Evolutionary conservation across 129 eudicot genomes (phyloP).

Genomic region (Centaurea solstitialis): DNA sequence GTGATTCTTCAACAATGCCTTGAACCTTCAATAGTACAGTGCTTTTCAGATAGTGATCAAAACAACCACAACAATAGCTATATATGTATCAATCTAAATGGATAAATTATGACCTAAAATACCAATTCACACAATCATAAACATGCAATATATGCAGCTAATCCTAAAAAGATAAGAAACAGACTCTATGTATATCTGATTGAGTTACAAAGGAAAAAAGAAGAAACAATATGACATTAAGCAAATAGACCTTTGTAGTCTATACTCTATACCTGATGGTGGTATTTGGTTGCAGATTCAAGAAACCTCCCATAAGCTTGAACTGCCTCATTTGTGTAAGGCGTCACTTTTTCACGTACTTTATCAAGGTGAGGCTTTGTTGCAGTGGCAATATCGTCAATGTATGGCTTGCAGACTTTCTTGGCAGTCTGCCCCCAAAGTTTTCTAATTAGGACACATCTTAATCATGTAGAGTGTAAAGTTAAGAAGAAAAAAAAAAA

Average conservation of each 20-base stretch:
- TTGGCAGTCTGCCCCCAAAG: conserved; percentile 47
- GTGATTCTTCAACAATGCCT: conserved; percentile 55
- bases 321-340: conserved; percentile 62
- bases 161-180: not conserved
- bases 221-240: not conserved
- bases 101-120: not conserved
- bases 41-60: not conserved
- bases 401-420: conserved; percentile 64
- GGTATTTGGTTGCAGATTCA: conserved; percentile 58
- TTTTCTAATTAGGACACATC: conserved; percentile 21
- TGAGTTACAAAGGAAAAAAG: not conserved
- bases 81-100: conserved; percentile 8
- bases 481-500: not conserved
- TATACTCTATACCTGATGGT: conserved; percentile 58
- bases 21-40: conserved; percentile 50
- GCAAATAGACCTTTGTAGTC: conserved; percentile 4
- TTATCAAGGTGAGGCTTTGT: conserved; percentile 73
- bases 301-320: conserved; percentile 48
- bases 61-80: conserved; percentile 13
- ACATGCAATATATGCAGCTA: not conserved
- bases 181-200: not conserved
- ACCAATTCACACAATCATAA: not conserved
- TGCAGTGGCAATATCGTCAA: conserved; percentile 59
- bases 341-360: conserved; percentile 48
- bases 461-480: not conserved